Evolutionary conservation across 345 rosid species (phyloP).

Genomic region (Lepidium didymum): DNA sequence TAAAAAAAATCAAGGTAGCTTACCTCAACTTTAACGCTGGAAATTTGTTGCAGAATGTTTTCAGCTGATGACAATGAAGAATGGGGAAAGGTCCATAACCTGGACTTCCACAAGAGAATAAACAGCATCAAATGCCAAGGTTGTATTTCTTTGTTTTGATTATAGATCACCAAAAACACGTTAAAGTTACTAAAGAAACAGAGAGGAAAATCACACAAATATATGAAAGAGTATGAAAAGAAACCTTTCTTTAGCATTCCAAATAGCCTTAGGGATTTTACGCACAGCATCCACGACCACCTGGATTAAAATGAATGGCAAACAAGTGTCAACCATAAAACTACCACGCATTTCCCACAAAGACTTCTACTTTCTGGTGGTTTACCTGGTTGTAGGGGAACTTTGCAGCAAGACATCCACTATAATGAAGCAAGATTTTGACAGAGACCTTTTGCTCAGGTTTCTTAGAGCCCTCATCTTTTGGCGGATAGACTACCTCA

Average conservation of each 20-base stretch:
- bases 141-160: background rate
- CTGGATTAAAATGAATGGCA: slow-evolving; percentile 26
- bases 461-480: slow-evolving; percentile 38
- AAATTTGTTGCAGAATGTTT: slow-evolving; percentile 38
- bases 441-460: slow-evolving; percentile 43
- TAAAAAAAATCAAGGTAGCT: background rate
- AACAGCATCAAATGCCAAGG: slow-evolving; percentile 4
- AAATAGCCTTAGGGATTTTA: slow-evolving; percentile 71
- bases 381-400: slow-evolving; percentile 59
- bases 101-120: slow-evolving; percentile 30
- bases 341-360: background rate
- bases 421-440: slow-evolving; percentile 58
- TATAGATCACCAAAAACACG: background rate
- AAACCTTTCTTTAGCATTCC: slow-evolving; percentile 96
- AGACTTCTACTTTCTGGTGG: background rate
- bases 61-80: slow-evolving; percentile 68
- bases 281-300: slow-evolving; percentile 60
- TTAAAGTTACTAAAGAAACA: background rate
- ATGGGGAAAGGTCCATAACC: slow-evolving; percentile 72
- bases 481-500: slow-evolving; percentile 1
- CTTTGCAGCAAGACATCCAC: slow-evolving; percentile 72
- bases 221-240: background rate
- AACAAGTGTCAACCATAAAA: slow-evolving; percentile 3
- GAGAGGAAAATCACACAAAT: background rate
- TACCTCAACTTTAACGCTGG: slow-evolving; percentile 61